Evolutionary conservation across 192 early-diverging fungal genomes (phyloP), one percentile per base, ranked within the genome.

Genomic region (Coemansia furcata): DNA sequence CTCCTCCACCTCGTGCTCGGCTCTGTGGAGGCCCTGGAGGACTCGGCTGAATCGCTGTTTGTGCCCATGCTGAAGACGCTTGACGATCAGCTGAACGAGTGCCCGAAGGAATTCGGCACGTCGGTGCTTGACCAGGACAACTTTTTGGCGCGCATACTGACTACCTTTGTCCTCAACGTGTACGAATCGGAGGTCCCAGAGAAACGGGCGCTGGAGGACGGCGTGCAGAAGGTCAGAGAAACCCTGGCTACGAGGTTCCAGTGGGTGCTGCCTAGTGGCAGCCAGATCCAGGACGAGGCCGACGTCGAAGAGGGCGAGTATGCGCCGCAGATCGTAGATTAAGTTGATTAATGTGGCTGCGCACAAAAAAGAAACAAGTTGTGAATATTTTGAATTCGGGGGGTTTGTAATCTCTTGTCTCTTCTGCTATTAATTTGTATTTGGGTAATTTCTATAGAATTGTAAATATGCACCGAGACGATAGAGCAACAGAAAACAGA

Each of bases 1-100:
- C 35, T 95, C 8, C 69, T 94, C n/a, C 87, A 90, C 9, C 50
- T 95, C 33, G 61, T 94, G 3, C 88, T 89, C 66, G 77, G 78
- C 17, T 88, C 87, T 49, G 66, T 76, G 11, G 90, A 94, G 32
- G 86, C 86, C 2, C 63, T 95, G 0, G 47, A 72, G 35, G 73
- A 82, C 4, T 64, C 71, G 33, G 64, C 73, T 4, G 61, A 46
- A 0, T 74, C 62, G 7, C n/a, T 91, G 26, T 88, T 89, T 82
- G 60, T 76, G 12, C 86, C 86, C 0, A 80, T 92, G 69, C 42
- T 92, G 7, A 80, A 86, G 84, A 67, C 62, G 39, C 26, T 68
- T 8, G 9, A 36, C 7, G 11, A 3, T 6, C 67, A 70, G 52
- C 49, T 66, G n/a, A 15, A 4, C 2, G 68, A 66, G 65, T 76